Evolutionary conservation across 345 rosid species (phyloP).

Genomic region (Clausena lansium): DNA sequence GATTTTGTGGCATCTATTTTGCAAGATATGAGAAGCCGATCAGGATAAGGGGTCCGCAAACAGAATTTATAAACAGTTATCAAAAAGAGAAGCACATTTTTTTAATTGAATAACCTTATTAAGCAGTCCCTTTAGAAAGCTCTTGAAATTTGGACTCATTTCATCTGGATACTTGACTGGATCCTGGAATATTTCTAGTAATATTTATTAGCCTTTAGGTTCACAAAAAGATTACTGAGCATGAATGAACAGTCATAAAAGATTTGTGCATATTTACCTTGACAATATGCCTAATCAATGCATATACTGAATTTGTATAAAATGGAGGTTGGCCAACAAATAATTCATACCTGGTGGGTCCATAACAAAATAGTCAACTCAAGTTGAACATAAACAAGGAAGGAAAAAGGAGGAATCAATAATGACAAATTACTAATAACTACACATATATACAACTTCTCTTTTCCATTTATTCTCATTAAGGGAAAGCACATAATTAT

Average conservation of each 20-base stretch:
- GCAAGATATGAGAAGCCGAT: slow-evolving; percentile 18
- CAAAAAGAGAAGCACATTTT: not conserved
- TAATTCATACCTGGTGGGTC: slow-evolving; percentile 75
- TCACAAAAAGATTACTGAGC: slow-evolving; percentile 13
- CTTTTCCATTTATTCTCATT: not conserved
- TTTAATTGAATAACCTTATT: slow-evolving; percentile 57
- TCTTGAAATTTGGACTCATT: slow-evolving; percentile 81
- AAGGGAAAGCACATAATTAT: too few relatives aligned
- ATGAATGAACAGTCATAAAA: slow-evolving; percentile 2
- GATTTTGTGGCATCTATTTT: slow-evolving; percentile 82
- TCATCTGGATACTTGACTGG: slow-evolving; percentile 96
- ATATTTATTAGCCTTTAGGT: slow-evolving; percentile 37
- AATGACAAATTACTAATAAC: not conserved
- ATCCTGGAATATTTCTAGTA: slow-evolving; percentile 55
- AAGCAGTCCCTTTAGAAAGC: slow-evolving; percentile 92
- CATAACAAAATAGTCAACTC: slow-evolving; percentile 12
- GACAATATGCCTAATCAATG: slow-evolving; percentile 93
- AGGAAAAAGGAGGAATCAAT: not conserved
- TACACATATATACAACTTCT: not conserved
- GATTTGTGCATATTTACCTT: slow-evolving; percentile 49
- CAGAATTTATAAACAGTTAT: slow-evolving; percentile 3
- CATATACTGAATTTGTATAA: slow-evolving; percentile 96
- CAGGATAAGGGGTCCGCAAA: slow-evolving; percentile 3
- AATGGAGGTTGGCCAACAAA: slow-evolving; percentile 98
- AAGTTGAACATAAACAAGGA: not conserved